A percentile compares a stretch with the other conserved stretches of the same genome.
Evolutionary conservation across 345 rosid species (phyloP).

Genomic region (Mercurialis annua): DNA sequence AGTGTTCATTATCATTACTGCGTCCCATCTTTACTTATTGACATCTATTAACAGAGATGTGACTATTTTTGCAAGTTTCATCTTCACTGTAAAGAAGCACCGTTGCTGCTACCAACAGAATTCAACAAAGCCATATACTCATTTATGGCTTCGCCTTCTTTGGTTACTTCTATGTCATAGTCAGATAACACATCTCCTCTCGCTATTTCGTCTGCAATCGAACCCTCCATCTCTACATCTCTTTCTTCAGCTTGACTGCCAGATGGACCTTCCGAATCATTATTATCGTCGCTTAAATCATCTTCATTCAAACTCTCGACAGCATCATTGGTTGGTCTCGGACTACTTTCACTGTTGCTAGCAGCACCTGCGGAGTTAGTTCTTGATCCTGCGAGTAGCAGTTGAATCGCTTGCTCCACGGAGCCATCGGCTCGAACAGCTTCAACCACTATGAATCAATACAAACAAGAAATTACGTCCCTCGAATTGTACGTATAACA

Average conservation of each 20-base stretch:
- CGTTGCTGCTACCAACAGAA: constrained; percentile 33
- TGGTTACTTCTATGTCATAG: constrained; percentile 66
- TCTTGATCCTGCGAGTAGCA: constrained; percentile 38
- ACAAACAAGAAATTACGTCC: constrained; percentile 17
- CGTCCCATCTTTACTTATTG: constrained; percentile 1
- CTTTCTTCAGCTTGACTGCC: constrained; percentile 32
- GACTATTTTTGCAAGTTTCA: not conserved
- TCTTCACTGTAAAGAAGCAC: constrained; percentile 19
- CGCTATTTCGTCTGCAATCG: constrained; percentile 56
- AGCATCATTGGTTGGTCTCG: constrained; percentile 10
- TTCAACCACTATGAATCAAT: constrained; percentile 44
- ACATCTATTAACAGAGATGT: constrained; percentile 10
- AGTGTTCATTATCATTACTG: no score
- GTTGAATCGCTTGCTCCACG: constrained; percentile 48
- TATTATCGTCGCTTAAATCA: constrained; percentile 20
- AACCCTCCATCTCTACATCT: constrained; percentile 74
- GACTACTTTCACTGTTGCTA: constrained; percentile 8
- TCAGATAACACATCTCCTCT: constrained; percentile 54
- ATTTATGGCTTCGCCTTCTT: constrained; percentile 68
- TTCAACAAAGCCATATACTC: constrained; percentile 61
- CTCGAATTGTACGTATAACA: not conserved
- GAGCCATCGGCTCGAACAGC: constrained; percentile 50
- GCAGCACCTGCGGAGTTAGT: constrained; percentile 20
- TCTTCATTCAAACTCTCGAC: constrained; percentile 8
- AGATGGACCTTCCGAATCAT: constrained; percentile 25